Base-by-base conservation (phyloP, 225 moss, liverwort and hornwort species). In the Physcomitrellopsis africana region DNA sequence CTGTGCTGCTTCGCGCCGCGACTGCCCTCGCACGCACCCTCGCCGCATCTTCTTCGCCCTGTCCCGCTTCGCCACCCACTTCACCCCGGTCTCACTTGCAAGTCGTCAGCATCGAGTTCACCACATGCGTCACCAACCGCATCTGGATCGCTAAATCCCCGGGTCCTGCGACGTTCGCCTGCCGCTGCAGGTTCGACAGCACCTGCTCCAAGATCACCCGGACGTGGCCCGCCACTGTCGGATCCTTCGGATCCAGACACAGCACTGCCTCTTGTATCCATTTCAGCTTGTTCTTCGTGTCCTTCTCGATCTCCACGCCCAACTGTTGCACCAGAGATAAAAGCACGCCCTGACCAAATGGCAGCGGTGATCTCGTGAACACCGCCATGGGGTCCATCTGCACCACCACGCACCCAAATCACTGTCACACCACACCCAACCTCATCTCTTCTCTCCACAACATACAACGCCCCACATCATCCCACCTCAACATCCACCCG, bases 251-350 rank as follows among this genome's bases (percentile, higher is more conserved):
- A 72, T 99, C 93, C 83, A 99, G 69, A 14, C 81, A 84, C 65
- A 99, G 79, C 11, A 93, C 94, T 18, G 92, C 90, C 80, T 99
- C 94, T 63, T 89, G 91, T 51, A 99, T 99, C 97, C 97, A 99
- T 61, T 75, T 90, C 77, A 99, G 62, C 76, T 99, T 99, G 60
- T 81, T 80, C 60, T 78, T 91, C 0, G 92, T 99, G 74, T 95
- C 97, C 67, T 89, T 94, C 54, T 91, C 91, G 37, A 99, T 70
- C 72, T 93, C 97, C 67, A 89, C 93, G 43, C 94, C 97, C 73
- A 99, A 75, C 69, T 99, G 97, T 61, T 99, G 97, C 10, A 99
- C 93, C 42, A 99, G 75, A 48, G 97, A 99, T 43, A 99, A 76
- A 53, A 99, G 79, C 20, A 99, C 86, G 47, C 84, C 91, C 81